Evolutionary conservation across 2,329 filamentous ascomycete genomes (phyloP).

Genomic region (Pseudopithomyces chartarum): DNA sequence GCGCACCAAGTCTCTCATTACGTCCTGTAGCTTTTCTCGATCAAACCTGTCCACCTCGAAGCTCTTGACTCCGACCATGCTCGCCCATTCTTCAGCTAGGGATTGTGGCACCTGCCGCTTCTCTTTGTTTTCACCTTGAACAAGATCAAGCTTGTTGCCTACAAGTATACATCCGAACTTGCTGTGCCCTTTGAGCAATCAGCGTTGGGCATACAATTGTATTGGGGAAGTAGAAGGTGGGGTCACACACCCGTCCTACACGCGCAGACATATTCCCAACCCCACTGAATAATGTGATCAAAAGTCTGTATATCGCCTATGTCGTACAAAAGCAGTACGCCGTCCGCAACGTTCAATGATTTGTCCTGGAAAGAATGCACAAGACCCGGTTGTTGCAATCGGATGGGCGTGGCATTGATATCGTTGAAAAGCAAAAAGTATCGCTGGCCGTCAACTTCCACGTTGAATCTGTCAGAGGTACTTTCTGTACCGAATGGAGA

Average conservation of each 20-base stretch:
- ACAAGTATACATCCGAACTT: conserved; percentile 23
- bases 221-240: too few relatives aligned
- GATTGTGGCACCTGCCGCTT: conserved; percentile 14
- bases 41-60: conserved; percentile 16
- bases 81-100: conserved; percentile 16
- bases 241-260: conserved; percentile 8
- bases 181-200: background rate
- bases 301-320: conserved; percentile 28
- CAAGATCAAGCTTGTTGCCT: conserved; percentile 20
- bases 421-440: conserved; percentile 23
- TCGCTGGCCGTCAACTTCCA: conserved; percentile 14
- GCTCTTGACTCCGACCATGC: conserved; percentile 7
- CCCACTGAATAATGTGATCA: conserved; percentile 21
- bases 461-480: background rate
- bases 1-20: conserved; percentile 14
- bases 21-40: conserved; percentile 3
- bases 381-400: conserved; percentile 9
- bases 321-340: conserved; percentile 37
- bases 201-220: background rate
- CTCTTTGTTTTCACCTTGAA: background rate
- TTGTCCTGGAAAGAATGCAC: conserved; percentile 10
- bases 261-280: conserved; percentile 21
- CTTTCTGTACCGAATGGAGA: background rate
- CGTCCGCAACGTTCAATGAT: conserved; percentile 19
- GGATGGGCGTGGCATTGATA: conserved; percentile 22